These are phyloP conservation scores for Penicillium paradoxum DNA, from an alignment of 495 filamentous ascomycete genomes.

Conservation along the genomic window DNA sequence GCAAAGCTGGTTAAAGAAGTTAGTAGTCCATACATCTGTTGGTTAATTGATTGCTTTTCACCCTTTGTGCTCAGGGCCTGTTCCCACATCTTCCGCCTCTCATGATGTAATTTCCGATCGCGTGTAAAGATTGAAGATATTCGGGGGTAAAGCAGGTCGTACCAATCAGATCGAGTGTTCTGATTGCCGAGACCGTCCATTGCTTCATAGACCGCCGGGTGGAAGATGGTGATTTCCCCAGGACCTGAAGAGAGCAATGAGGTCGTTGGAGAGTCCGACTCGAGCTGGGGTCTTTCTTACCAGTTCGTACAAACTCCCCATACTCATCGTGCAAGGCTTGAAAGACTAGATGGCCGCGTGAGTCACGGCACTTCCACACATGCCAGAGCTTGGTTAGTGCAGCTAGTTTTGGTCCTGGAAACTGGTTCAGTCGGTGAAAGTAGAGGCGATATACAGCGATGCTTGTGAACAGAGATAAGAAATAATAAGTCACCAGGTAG, in stretches of 20 bases:
- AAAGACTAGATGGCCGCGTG: slow-evolving; percentile 30
- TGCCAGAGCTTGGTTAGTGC: slow-evolving; percentile 40
- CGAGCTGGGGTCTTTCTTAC: background rate
- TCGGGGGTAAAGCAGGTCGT: slow-evolving; percentile 34
- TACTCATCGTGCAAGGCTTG: slow-evolving; percentile 31
- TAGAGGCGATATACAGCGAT: background rate
- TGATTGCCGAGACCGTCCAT: slow-evolving; percentile 23
- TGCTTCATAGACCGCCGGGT: slow-evolving; percentile 21
- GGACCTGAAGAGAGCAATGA: slow-evolving; percentile 16
- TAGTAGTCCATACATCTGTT: background rate
- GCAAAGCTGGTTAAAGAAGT: background rate
- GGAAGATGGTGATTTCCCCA: slow-evolving; percentile 31
- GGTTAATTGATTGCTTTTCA: background rate
- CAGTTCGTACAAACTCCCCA: slow-evolving; percentile 36
- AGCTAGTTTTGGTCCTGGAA: slow-evolving; percentile 37
- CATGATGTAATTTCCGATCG: slow-evolving; percentile 19
- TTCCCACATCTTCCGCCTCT: slow-evolving; percentile 31
- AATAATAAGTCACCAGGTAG: background rate
- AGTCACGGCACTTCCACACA: slow-evolving; percentile 23
- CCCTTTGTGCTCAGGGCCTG: slow-evolving; percentile 22
- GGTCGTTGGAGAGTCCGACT: background rate
- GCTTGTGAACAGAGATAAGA: background rate
- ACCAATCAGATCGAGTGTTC: slow-evolving; percentile 35
- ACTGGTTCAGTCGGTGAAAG: slow-evolving; percentile 35
- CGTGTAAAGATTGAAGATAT: slow-evolving; percentile 35